Percentiles rank a stretch among this genome's conserved stretches.
Conservation (phyloP, 768 basidiomycete species). For the Suillus brevipes region DNA sequence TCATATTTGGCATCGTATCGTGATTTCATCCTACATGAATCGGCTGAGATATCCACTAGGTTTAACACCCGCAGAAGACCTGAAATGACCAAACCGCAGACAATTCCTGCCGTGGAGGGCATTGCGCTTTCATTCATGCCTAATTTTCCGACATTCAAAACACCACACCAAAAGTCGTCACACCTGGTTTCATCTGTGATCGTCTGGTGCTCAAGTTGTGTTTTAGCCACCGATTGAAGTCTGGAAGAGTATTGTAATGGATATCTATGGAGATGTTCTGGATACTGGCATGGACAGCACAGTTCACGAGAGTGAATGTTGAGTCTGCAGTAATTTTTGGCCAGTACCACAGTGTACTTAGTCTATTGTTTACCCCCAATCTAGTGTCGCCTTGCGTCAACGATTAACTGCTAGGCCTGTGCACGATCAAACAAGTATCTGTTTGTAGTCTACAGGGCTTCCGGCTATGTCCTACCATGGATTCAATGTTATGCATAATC, state of each 20-base stretch:
- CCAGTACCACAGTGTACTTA: neutral
- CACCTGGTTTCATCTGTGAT: neutral
- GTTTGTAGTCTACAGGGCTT: neutral
- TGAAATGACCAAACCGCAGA: neutral
- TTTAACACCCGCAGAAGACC: constrained; percentile 1
- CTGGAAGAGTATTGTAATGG: neutral
- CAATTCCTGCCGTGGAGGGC: neutral
- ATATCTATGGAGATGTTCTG: neutral
- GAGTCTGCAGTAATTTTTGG: neutral
- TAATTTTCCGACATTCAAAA: neutral
- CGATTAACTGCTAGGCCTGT: neutral
- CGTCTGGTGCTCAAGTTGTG: neutral
- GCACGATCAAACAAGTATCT: neutral
- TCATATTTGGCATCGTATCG: constrained; percentile 18
- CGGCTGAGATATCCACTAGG: neutral
- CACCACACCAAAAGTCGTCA: neutral
- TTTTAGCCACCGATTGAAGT: constrained; percentile 5
- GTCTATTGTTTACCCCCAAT: neutral
- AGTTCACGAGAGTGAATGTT: neutral
- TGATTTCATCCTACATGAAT: neutral
- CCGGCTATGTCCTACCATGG: neutral
- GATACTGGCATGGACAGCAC: neutral
- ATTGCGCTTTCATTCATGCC: neutral
- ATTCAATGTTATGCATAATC: neutral
- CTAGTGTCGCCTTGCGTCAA: neutral